Conservation (phyloP, 352 stramenopile species). For the Phytopythium aichiense region DNA sequence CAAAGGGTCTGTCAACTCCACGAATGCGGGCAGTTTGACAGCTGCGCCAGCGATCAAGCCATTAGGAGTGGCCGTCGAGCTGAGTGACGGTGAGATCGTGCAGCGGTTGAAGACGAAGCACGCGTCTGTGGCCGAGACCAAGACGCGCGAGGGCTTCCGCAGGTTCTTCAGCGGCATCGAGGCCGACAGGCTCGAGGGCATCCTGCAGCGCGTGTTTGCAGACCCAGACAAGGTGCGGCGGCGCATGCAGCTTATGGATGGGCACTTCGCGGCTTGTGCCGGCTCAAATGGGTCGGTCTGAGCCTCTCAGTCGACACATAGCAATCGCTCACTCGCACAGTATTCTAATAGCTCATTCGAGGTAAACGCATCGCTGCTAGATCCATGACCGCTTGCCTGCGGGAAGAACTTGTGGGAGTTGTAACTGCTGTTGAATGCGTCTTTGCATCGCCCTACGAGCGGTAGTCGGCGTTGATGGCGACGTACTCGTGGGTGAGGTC, state of each 20-base stretch:
- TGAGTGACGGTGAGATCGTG: slow-evolving; percentile 43
- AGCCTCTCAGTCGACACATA: not conserved
- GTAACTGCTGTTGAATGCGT: not conserved
- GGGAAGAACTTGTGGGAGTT: not conserved
- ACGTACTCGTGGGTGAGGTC: slow-evolving; percentile 99
- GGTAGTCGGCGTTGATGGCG: slow-evolving; percentile 98
- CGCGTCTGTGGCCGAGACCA: slow-evolving; percentile 35
- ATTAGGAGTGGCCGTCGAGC: slow-evolving; percentile 36
- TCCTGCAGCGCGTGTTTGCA: slow-evolving; percentile 46
- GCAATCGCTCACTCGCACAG: not conserved
- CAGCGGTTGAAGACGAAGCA: slow-evolving; percentile 50
- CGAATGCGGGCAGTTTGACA: slow-evolving; percentile 1
- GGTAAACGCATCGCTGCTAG: not conserved
- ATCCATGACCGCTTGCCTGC: not conserved
- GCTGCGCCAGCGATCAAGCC: not conserved
- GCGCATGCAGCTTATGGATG: slow-evolving; percentile 67
- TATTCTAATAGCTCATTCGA: slow-evolving; percentile 6
- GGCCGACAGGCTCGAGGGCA: slow-evolving; percentile 31
- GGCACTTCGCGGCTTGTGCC: slow-evolving; percentile 31
- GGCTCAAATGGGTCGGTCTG: not conserved
- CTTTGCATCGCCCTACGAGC: slow-evolving; percentile 77
- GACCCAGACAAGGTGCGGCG: slow-evolving; percentile 52
- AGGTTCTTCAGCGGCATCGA: slow-evolving; percentile 63
- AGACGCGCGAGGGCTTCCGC: slow-evolving; percentile 72
- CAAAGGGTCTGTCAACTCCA: too few relatives aligned